Base-by-base conservation (phyloP, 1,284 basidiomycete genomes). In the Salmacisia buchloeana region DNA sequence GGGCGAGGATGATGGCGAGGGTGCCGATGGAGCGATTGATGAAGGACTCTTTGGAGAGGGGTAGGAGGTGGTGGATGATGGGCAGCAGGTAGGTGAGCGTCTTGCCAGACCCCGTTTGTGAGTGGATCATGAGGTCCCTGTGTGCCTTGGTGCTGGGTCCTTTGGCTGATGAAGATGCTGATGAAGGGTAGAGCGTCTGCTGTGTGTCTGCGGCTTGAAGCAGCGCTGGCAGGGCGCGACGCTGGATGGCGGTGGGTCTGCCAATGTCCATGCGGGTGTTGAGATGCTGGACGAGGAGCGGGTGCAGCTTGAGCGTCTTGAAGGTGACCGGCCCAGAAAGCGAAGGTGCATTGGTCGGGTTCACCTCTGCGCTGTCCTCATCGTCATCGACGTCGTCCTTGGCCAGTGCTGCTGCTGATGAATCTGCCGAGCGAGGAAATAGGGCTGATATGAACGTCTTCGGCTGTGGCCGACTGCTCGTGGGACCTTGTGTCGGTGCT, bases 31-130 rank as follows among this genome's bases (percentile, higher is more conserved):
- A 85, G 54, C 88, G 85, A 76, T 92, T 92, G 62, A 80, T 79
- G 54, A 79, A 75, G 1, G 91, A 92, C 36, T 75, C 71, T 25
- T 87, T 86, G 61, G 92, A 91, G 36, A 98, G 84, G 0, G 92
- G 92, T 31, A 98, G 85, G 45, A 96, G 86, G 77, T 94, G 91
- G 73, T 98, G 92, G 41, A 99, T 85, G 79, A 98, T 93, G 21
- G 96, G 96, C 3, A 98, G 86, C 18, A 98, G 86, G 82, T 91
- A 99, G 2, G 94, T 87, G 25, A 98, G 83, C 0, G 94, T 98
- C 82, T 98, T 98, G 72, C 96, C 96, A 0, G 94, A 97, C 65
- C 96, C 96, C 0, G 96, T 98, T 80, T 99, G 94, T 3, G 92
- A 91, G 79, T 97, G 94, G 61, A 99, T 90, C 78, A 98, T 93